Base-by-base conservation (phyloP, 805 yeast species). In the Yamadazyma sp. region DNA sequence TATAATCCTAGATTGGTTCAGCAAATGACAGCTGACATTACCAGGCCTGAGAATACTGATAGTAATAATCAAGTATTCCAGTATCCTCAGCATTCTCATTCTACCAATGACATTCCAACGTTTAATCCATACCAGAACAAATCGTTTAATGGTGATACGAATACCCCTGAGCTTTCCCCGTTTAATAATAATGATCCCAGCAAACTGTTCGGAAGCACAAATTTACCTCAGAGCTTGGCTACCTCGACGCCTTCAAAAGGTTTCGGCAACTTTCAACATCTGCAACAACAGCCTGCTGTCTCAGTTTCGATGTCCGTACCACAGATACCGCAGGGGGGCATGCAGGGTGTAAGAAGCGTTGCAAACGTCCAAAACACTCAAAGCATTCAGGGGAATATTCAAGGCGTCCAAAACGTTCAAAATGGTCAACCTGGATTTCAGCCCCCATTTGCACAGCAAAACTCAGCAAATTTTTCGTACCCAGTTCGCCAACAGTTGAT, bases 1-100 rank as follows among this genome's bases (percentile, higher is more conserved):
- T 65, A 55, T 40, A 54, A 62, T 44, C 59, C 70, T 5, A 24
- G 42, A 3, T 33, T 55, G 10, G 54, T 56, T 4, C 49, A 52
- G n/a, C 44, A 48, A 10, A 40, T 40, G 32, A 40, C 32, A 2
- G 23, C 18, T 4, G 24, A 29, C 23, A 18, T 14, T 16, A n/a
- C n/a, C n/a, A n/a, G n/a, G n/a, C n/a, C n/a, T n/a, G n/a, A n/a
- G n/a, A n/a, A n/a, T n/a, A n/a, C n/a, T n/a, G n/a, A n/a, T n/a
- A n/a, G n/a, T n/a, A n/a, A n/a, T n/a, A n/a, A n/a, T n/a, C n/a
- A n/a, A n/a, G n/a, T n/a, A n/a, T 12, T 26, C 9, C 25, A 11
- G 5, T 22, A 8, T 4, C 10, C 26, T 19, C 33, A 21, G 18
- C 41, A 38, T 13, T 37, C 45, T 6, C 48, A 41, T 17, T 40